Conservation (phyloP, 345 rosid species). For the Triadica sebifera region DNA sequence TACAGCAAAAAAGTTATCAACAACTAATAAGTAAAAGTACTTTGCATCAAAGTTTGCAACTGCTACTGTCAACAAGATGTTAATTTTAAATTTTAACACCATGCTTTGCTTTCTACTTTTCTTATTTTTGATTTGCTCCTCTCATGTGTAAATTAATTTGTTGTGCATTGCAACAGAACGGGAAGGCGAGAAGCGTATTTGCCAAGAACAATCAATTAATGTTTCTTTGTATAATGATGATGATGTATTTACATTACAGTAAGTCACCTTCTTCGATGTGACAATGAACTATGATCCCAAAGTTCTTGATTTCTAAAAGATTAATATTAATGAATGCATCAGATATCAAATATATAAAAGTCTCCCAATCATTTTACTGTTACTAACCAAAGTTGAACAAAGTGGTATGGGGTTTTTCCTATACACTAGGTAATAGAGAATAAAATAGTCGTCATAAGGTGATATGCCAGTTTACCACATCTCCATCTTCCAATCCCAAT, state of each 20-base stretch:
- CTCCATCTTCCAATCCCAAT: constrained; percentile 44
- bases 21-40: no score
- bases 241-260: neutral
- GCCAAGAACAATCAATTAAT: neutral
- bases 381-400: neutral
- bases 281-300: neutral
- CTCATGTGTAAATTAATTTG: no score
- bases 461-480: neutral
- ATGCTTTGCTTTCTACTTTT: no score
- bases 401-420: neutral
- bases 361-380: neutral
- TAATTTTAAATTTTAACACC: no score
- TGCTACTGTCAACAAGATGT: no score
- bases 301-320: neutral
- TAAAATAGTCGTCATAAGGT: neutral
- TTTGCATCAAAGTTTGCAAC: no score
- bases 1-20: no score
- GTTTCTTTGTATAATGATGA: neutral
- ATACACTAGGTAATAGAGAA: neutral
- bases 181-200: no score
- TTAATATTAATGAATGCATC: no score
- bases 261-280: neutral
- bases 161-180: no score
- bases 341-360: neutral
- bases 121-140: no score